Evolutionary conservation across 805 yeast species (phyloP).

Genomic region (Metschnikowia peoriensis): DNA sequence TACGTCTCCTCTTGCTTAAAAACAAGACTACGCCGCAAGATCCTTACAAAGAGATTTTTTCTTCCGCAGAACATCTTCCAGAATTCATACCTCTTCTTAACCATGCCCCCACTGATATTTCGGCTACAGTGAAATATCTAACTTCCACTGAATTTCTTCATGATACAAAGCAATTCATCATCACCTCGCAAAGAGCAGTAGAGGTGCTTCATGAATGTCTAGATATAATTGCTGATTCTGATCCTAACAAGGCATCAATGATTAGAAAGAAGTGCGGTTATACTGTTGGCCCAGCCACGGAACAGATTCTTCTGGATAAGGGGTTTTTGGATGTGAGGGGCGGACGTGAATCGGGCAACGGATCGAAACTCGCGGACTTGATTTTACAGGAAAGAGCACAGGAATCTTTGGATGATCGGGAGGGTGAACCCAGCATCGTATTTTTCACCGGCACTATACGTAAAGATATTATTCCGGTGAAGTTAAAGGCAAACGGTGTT

Average conservation of each 20-base stretch:
- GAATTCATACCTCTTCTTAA: conserved; percentile 70
- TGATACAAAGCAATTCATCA: conserved; percentile 53
- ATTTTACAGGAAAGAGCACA: conserved; percentile 38
- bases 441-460: conserved; percentile 87
- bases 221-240: conserved; percentile 16
- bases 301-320: conserved; percentile 48
- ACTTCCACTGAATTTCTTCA: conserved; percentile 40
- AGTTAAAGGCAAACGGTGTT: conserved; percentile 43
- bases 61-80: conserved; percentile 37
- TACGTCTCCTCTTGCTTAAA: conserved; percentile 55
- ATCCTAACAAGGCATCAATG: conserved; percentile 11
- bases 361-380: conserved; percentile 62
- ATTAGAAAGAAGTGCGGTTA: conserved; percentile 57
- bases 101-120: conserved; percentile 56
- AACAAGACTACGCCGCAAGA: conserved; percentile 70
- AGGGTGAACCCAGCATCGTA: conserved; percentile 36
- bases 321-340: conserved; percentile 75
- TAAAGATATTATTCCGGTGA: conserved; percentile 75
- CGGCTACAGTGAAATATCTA: conserved; percentile 44
- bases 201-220: conserved; percentile 63
- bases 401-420: conserved; percentile 21
- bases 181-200: conserved; percentile 91
- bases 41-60: conserved; percentile 53
- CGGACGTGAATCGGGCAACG: conserved; percentile 79
- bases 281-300: conserved; percentile 93